Base-by-base conservation (phyloP, 768 basidiomycete species). In the Omphalotus guepiniiformis region DNA sequence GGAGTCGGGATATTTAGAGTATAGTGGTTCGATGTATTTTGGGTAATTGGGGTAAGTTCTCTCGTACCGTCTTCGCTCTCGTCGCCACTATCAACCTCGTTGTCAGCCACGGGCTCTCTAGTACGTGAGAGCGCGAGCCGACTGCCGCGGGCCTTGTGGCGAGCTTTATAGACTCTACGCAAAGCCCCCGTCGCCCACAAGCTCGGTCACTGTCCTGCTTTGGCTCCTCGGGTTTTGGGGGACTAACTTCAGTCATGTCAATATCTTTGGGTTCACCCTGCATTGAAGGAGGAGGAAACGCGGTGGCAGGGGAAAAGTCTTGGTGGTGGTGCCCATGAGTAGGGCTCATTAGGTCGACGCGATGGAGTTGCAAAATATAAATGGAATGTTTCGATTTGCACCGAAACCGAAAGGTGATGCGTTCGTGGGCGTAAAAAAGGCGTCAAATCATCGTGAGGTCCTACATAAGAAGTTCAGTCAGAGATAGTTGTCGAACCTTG, bases 1-100 rank as follows among this genome's bases (percentile, higher is more conserved):
- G 78, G 74, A 21, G 83, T 74, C 15, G 89, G 76, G 69, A 92
- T 72, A 65, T 92, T 89, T 49, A 92, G 73, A 2, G 89, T 91
- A 63, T 89, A 92, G 58, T 90, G 88, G 59, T 88, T 82, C 39
- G 83, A 82, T 28, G 76, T 86, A 50, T 74, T 82, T 51, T 71
- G 76, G 21, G 75, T 72, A 47, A 75, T 52, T 52, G 71, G 68
- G 5, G 60, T 59, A 25, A 66, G 22, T 40, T 53, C 57, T 27
- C n/a, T 57, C 44, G 62, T 55, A 15, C 61, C 67, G 42, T 64
- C 65, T 37, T 68, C 70, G 42, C 76, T 79, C 42, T 64, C 70
- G 36, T 63, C 70, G n/a, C 61, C 69, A 16, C 61, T 66, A 19
- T 67, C 70, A 46, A 71, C 76, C 26, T 70, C 70, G 11, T 67